Conservation (phyloP, 1,139 yeast species). For the Pichia sp. region DNA sequence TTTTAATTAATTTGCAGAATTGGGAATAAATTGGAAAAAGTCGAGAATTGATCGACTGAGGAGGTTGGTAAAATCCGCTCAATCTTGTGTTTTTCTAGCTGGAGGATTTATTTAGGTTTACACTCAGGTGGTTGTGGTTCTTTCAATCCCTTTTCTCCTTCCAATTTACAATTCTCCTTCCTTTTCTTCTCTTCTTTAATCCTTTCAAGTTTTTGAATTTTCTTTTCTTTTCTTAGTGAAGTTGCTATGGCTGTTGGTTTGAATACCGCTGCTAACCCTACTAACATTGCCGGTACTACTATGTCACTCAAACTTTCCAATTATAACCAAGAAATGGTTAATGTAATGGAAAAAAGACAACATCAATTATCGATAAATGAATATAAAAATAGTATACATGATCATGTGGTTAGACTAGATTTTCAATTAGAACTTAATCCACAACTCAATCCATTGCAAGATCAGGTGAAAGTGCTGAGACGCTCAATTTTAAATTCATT, state of each 20-base stretch:
- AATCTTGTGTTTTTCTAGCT: no score
- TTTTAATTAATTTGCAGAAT: no score
- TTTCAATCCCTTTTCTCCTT: no score
- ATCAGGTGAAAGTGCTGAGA: constrained; percentile 15
- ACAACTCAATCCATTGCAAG: constrained; percentile 13
- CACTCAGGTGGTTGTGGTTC: no score
- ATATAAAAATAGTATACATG: constrained; percentile 21
- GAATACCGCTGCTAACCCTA: no score
- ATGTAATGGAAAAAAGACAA: constrained; percentile 18
- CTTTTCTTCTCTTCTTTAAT: constrained; percentile 1
- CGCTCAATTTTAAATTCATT: constrained; percentile 37
- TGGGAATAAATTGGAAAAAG: no score
- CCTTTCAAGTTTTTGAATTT: no score
- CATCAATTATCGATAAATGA: constrained; percentile 20
- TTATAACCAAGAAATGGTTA: constrained; percentile 10
- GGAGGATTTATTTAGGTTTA: no score
- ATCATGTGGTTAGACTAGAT: constrained; percentile 18
- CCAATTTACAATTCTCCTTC: not conserved
- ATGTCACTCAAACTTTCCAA: not conserved
- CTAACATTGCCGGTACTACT: not conserved
- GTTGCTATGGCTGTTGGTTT: no score
- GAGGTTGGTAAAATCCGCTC: no score
- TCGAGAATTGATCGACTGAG: no score
- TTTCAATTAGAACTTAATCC: constrained; percentile 14
- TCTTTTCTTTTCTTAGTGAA: not conserved